Evolutionary conservation across 2,329 filamentous ascomycete genomes (phyloP).

Genomic region (Sphaerulina populicola): DNA sequence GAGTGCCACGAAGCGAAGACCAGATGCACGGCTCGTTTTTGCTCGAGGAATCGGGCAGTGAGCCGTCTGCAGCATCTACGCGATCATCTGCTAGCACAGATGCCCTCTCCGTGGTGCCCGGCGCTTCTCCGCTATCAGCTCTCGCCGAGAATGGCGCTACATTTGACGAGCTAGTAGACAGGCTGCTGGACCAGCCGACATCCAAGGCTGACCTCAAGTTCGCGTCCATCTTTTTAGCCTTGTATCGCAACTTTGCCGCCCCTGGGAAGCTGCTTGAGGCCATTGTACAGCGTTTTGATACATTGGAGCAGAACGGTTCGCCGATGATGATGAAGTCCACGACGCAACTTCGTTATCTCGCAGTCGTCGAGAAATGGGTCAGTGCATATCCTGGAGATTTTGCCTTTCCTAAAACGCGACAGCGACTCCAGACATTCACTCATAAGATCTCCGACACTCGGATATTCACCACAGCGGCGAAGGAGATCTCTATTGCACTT

Average conservation of each 20-base stretch:
- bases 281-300: conserved; percentile 68
- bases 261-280: conserved; percentile 69
- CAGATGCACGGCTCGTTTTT: conserved; percentile 50
- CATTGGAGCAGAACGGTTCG: conserved; percentile 56
- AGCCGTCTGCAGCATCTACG: conserved; percentile 52
- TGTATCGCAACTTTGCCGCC: conserved; percentile 88
- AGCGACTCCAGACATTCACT: conserved; percentile 67
- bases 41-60: conserved; percentile 59
- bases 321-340: conserved; percentile 69
- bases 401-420: conserved; percentile 65
- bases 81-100: conserved; percentile 60
- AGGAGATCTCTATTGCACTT: conserved; percentile 74
- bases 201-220: conserved; percentile 87
- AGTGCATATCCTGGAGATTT: conserved; percentile 88
- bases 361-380: conserved; percentile 82
- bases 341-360: conserved; percentile 73
- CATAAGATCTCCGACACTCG: conserved; percentile 63
- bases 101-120: conserved; percentile 29
- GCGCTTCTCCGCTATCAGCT: conserved; percentile 17
- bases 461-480: conserved; percentile 74
- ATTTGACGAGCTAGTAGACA: conserved; percentile 59
- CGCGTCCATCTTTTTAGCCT: conserved; percentile 74
- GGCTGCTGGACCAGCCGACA: conserved; percentile 72
- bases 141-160: conserved; percentile 50
- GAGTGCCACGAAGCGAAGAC: conserved; percentile 37